Evolutionary conservation across 2,329 filamentous ascomycete genomes (phyloP), one percentile per base, ranked within the genome.

Genomic region (Pseudopithomyces maydicus): DNA sequence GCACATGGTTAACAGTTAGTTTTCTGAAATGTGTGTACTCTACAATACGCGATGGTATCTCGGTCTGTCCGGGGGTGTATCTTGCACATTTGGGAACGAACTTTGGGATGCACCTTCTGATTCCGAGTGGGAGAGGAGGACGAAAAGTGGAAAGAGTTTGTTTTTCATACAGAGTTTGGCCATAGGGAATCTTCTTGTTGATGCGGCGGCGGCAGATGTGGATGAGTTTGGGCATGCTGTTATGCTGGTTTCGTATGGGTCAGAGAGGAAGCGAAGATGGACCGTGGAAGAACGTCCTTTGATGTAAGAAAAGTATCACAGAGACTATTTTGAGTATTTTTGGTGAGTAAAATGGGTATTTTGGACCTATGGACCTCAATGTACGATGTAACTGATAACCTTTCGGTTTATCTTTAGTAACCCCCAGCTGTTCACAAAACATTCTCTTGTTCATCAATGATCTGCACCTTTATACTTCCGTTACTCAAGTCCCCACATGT

Each of bases 401-500:
- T 38, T 38, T 11, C 35, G 14, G n/a, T 6, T 3, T 4, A 38
- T 7, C 33, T 6, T 15, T 4, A n/a, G n/a, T 4, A 47, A 22
- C 20, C 32, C 33, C 8, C 26, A 8, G 8, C 4, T 5, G 12
- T 8, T 32, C 56, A 72, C 5, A 72, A 42, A 17, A 68, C 62
- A 20, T 69, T 58, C 0, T 74, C 69, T 7, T 61, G 57, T 3
- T 77, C 68, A 33, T 88, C 85, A 6, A 86, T 76, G 17, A 88
- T 82, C 55, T 86, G 82, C 2, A 88, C 82, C 68, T 88, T 88
- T 63, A 88, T 86, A 58, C 81, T 84, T 0, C 81, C 81, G 15
- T 82, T 82, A 2, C 70, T 77, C 17, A 80, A 61, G 68, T 88
- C 82, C 0, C 82, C 79, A 41, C 78, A 82, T 2, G 84, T 69